Conservation (phyloP, 2,329 filamentous ascomycete genomes). For the Elsinoe australis region DNA sequence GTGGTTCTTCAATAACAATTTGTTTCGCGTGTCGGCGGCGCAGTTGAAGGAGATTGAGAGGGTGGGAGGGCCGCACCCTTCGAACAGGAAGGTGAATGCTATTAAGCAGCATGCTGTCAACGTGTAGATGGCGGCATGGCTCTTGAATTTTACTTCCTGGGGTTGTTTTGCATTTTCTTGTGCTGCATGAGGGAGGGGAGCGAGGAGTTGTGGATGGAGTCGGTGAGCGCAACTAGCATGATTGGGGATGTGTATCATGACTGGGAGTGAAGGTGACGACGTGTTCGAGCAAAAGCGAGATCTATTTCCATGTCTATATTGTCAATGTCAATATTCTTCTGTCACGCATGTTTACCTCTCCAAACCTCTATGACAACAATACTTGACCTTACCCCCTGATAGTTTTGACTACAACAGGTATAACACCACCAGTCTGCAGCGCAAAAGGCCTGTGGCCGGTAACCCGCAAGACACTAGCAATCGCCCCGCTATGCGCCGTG, state of each 20-base stretch:
- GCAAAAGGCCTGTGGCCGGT: slow-evolving; percentile 41
- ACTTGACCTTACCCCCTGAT: slow-evolving; percentile 14
- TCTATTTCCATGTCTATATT: no score
- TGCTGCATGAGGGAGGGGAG: no score
- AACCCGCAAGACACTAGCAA: slow-evolving; percentile 45
- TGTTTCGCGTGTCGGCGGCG: background rate
- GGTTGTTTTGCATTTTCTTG: background rate
- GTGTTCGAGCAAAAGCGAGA: background rate
- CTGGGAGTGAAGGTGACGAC: background rate
- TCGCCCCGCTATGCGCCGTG: slow-evolving; percentile 53
- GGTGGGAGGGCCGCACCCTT: background rate
- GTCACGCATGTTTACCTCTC: no score
- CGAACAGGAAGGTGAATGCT: slow-evolving; percentile 3
- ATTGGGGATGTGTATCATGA: background rate
- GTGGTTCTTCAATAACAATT: slow-evolving; percentile 16
- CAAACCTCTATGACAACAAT: background rate
- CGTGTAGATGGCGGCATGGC: background rate
- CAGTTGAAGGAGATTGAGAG: slow-evolving; percentile 7
- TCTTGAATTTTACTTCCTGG: background rate
- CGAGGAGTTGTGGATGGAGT: background rate
- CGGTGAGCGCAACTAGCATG: background rate
- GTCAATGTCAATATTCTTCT: slow-evolving; percentile 1
- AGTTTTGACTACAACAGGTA: slow-evolving; percentile 45
- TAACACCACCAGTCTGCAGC: slow-evolving; percentile 44
- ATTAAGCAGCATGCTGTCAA: slow-evolving; percentile 7